Conservation (phyloP, 2,329 filamentous ascomycete genomes). For the Neoarthrinium moseri region DNA sequence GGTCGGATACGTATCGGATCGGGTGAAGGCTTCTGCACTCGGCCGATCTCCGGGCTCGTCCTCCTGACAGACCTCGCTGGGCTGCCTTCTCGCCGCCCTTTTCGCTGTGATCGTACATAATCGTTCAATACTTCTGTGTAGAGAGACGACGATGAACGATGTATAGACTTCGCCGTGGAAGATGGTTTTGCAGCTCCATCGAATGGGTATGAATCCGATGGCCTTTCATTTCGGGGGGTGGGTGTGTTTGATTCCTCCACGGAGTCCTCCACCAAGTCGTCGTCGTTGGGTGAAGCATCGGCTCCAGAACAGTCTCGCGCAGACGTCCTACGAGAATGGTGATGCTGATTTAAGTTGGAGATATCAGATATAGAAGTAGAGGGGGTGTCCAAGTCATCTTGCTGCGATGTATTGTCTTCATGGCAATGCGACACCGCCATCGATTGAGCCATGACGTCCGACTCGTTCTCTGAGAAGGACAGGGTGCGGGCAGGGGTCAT, state of each 20-base stretch:
- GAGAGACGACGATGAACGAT: slow-evolving; percentile 31
- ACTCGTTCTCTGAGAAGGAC: slow-evolving; percentile 53
- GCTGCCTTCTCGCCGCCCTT: slow-evolving; percentile 30
- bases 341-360: slow-evolving; percentile 27
- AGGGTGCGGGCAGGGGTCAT: slow-evolving; percentile 45
- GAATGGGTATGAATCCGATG: slow-evolving; percentile 29
- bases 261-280: slow-evolving; percentile 26
- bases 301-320: too few species aligned
- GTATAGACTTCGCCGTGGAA: slow-evolving; percentile 20
- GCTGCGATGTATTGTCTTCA: slow-evolving; percentile 38
- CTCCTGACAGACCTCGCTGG: slow-evolving; percentile 34
- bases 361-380: slow-evolving; percentile 45
- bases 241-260: slow-evolving; percentile 44
- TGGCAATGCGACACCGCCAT: slow-evolving; percentile 36
- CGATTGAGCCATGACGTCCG: slow-evolving; percentile 34
- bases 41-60: slow-evolving; percentile 46
- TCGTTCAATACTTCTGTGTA: slow-evolving; percentile 13
- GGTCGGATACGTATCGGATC: slow-evolving; percentile 40
- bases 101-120: slow-evolving; percentile 24
- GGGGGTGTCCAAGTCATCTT: slow-evolving; percentile 42
- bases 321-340: too few species aligned
- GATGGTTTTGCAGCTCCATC: neutral
- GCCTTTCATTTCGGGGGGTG: slow-evolving; percentile 38
- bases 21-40: slow-evolving; percentile 45
- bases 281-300: neutral